phyloP scores from a whole-genome alignment of 225 moss, liverwort and hornwort species.

The Asterella californica region DNA sequence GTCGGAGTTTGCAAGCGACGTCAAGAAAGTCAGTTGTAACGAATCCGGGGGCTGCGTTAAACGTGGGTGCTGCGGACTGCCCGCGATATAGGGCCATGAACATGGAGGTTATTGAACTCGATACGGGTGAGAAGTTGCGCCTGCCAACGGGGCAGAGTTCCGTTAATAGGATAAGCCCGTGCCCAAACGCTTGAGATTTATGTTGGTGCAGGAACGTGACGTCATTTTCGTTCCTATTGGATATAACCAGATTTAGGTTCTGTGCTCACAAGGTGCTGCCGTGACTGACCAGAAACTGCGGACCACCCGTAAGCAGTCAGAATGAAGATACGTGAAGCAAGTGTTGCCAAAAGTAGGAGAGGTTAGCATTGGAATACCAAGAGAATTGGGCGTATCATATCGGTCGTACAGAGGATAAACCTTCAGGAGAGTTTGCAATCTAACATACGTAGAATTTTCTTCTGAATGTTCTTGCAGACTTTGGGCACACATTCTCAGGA shows the following conservation, averaged over 20 bases:
- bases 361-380: neutral
- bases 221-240: neutral
- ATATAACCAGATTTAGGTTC: neutral
- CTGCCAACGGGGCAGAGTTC: neutral
- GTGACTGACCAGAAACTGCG: neutral
- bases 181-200: neutral
- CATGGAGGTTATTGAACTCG: conserved; percentile 88
- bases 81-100: conserved; percentile 87
- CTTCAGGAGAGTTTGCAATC: neutral
- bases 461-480: conserved; percentile 38
- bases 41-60: conserved; percentile 61
- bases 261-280: neutral
- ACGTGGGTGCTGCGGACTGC: conserved; percentile 70
- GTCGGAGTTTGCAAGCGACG: conserved; percentile 70
- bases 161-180: neutral
- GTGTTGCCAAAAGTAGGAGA: neutral
- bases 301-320: neutral
- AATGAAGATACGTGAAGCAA: neutral
- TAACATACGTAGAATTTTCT: neutral
- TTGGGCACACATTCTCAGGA: conserved; percentile 73
- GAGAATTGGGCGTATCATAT: neutral
- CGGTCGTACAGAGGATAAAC: neutral
- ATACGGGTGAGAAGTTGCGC: conserved; percentile 39
- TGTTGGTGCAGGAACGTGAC: neutral
- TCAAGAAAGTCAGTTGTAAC: conserved; percentile 83